Evolutionary conservation across 441 rosid genomes (phyloP), one percentile per base, ranked within the genome.

Genomic region (Lepidium campestre): DNA sequence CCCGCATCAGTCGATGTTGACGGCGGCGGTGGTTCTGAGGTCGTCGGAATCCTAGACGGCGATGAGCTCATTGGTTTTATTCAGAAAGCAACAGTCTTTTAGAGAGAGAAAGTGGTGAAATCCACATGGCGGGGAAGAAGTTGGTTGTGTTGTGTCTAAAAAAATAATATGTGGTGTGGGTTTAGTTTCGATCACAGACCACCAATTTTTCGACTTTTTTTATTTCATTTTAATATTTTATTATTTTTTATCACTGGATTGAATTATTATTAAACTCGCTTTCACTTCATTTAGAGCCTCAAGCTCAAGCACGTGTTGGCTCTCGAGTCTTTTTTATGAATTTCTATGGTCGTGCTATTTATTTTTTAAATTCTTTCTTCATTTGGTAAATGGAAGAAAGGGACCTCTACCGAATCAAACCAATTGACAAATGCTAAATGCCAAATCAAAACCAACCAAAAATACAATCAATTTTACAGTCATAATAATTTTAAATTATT

Each of bases 31-130:
- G 71, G 67, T 40, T 76, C 72, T 15, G 65, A 44, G 57, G 57
- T 55, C 14, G 82, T 69, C n/a, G 75, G 80, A 23, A 36, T 73
- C 10, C 75, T 50, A 7, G 81, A 63, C 27, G 84, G 70, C 15
- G 85, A 70, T 1, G 83, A 67, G 46, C 70, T 83, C 77, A 70
- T 74, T 57, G 49, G 56, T 35, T 41, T 14, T 13, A 14, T n/a
- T 62, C 42, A 57, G 71, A 61, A 31, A 58, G 31, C 37, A 19
- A 70, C 63, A 58, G 42, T 29, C 46, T 55, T 42, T 20, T 2
- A 57, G 23, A 47, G 59, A 60, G 55, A 42, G 46, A 61, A 53
- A 50, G 19, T 7, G 44, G 20, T 14, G 20, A 60, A 61, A 18
- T 61, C 62, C 65, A 73, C 73, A 61, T 60, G 73, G 77, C 68